Percentiles rank a stretch among this genome's conserved stretches.
Evolutionary conservation across 371 early-diverging fungal genomes (phyloP).

Genomic region (Mucor plumbeus): DNA sequence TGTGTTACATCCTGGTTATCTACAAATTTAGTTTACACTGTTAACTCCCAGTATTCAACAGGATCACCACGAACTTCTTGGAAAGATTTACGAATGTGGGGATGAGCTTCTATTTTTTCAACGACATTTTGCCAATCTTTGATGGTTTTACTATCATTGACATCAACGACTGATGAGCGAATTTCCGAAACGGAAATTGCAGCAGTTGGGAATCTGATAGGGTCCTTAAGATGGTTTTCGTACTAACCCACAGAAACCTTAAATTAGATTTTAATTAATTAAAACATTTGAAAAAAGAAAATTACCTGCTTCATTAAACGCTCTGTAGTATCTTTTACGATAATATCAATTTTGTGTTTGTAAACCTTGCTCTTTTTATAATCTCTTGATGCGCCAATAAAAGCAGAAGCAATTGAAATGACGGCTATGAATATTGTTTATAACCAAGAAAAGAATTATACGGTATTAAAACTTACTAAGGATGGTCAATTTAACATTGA

Average conservation of each 20-base stretch:
- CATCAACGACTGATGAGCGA: constrained; percentile 14
- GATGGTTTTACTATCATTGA: constrained; percentile 17
- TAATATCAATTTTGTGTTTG: constrained; percentile 16
- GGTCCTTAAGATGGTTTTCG: constrained; percentile 19
- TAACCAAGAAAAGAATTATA: too few relatives aligned
- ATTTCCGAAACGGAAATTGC: constrained; percentile 15
- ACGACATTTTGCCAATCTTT: constrained; percentile 25
- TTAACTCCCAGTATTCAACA: constrained; percentile 31
- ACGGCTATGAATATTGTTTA: neutral
- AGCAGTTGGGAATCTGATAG: constrained; percentile 6
- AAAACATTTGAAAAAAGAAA: neutral
- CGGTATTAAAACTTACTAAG: constrained; percentile 3
- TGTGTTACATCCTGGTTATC: constrained; percentile 1
- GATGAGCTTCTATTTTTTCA: constrained; percentile 13
- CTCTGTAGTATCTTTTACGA: neutral
- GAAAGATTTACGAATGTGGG: constrained; percentile 20
- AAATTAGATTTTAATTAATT: neutral
- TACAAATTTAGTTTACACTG: constrained; percentile 9
- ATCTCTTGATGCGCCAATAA: constrained; percentile 12
- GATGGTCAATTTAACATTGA: constrained; percentile 13
- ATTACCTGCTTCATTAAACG: constrained; percentile 21
- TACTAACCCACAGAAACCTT: constrained; percentile 6
- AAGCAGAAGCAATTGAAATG: constrained; percentile 8
- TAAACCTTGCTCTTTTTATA: constrained; percentile 12
- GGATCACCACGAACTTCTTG: constrained; percentile 26